These are phyloP conservation scores for Allium cepa DNA, from an alignment of 106 monocot genomes.

Conservation along the genomic window DNA sequence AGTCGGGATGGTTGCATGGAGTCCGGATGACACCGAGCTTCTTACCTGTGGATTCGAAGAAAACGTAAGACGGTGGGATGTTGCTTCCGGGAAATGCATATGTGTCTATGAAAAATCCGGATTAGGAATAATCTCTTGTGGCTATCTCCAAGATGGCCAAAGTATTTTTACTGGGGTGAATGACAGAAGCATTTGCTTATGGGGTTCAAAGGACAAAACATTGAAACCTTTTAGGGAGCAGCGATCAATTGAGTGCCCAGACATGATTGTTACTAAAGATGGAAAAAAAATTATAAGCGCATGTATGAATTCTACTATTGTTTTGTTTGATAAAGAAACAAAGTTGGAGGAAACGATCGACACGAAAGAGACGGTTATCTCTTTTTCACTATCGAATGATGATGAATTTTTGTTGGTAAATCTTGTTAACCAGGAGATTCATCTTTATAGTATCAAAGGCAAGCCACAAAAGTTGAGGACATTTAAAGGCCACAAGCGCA, in stretches of 20 bases:
- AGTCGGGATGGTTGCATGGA: slow-evolving; percentile 85
- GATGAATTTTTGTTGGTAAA: slow-evolving; percentile 66
- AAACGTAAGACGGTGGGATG: slow-evolving; percentile 64
- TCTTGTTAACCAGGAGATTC: slow-evolving; percentile 72
- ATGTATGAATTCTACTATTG: slow-evolving; percentile 43
- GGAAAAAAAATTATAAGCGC: slow-evolving; percentile 46
- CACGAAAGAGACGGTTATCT: slow-evolving; percentile 64
- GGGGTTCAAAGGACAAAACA: slow-evolving; percentile 62
- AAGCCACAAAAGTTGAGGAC: slow-evolving; percentile 35
- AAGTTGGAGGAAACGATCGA: slow-evolving; percentile 51
- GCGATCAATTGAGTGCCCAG: slow-evolving; percentile 44
- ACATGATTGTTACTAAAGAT: slow-evolving; percentile 59
- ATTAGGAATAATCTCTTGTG: slow-evolving; percentile 63
- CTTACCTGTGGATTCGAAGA: slow-evolving; percentile 87
- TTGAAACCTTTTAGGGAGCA: slow-evolving; percentile 57
- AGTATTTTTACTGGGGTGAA: slow-evolving; percentile 39
- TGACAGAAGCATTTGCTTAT: slow-evolving; percentile 54
- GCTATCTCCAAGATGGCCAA: slow-evolving; percentile 70
- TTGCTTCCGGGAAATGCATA: slow-evolving; percentile 47
- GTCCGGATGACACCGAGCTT: slow-evolving; percentile 71
- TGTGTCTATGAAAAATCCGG: slow-evolving; percentile 49
- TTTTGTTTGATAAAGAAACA: slow-evolving; percentile 53
- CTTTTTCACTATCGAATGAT: slow-evolving; percentile 73
- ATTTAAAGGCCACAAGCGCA: slow-evolving; percentile 68
- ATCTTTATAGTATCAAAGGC: slow-evolving; percentile 60